Percentiles rank a stretch among this genome's conserved stretches.
phyloP scores from a whole-genome alignment of 768 basidiomycete species.

The Mycena crocata region DNA sequence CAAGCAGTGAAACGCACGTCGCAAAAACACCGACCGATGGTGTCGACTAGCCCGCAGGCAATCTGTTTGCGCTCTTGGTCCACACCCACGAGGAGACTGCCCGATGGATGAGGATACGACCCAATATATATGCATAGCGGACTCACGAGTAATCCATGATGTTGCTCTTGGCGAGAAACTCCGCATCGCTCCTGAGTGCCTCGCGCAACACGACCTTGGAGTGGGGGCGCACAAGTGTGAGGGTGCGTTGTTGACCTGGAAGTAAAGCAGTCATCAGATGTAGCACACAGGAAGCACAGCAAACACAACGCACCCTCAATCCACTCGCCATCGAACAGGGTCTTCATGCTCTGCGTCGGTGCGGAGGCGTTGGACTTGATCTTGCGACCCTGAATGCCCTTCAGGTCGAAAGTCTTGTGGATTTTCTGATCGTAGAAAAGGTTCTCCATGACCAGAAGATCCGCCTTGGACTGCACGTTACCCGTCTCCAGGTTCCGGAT shows the following conservation, averaged over 20 bases:
- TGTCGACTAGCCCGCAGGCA: constrained; percentile 85
- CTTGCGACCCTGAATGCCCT: constrained; percentile 84
- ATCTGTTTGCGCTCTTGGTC: constrained; percentile 76
- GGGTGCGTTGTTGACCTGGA: constrained; percentile 71
- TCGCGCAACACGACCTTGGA: constrained; percentile 79
- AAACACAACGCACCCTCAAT: constrained; percentile 67
- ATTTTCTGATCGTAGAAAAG: constrained; percentile 79
- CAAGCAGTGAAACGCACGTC: neutral
- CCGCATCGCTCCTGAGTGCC: constrained; percentile 76
- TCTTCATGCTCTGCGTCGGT: constrained; percentile 57
- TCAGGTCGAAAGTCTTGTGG: constrained; percentile 81
- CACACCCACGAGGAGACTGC: constrained; percentile 77
- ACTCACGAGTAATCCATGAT: constrained; percentile 92
- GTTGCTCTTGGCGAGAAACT: constrained; percentile 78
- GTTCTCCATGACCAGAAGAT: constrained; percentile 89
- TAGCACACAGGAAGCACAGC: neutral
- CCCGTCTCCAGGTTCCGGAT: constrained; percentile 80
- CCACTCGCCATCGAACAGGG: constrained; percentile 87
- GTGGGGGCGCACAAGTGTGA: constrained; percentile 76
- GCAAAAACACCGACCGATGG: constrained; percentile 63
- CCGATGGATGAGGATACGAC: neutral
- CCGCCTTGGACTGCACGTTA: constrained; percentile 71
- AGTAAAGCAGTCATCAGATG: neutral
- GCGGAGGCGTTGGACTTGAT: constrained; percentile 61
- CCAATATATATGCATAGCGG: neutral